These are phyloP conservation scores for Wallacemonas sp. DNA, from an alignment of 208 protist species.

Conservation along the genomic window DNA sequence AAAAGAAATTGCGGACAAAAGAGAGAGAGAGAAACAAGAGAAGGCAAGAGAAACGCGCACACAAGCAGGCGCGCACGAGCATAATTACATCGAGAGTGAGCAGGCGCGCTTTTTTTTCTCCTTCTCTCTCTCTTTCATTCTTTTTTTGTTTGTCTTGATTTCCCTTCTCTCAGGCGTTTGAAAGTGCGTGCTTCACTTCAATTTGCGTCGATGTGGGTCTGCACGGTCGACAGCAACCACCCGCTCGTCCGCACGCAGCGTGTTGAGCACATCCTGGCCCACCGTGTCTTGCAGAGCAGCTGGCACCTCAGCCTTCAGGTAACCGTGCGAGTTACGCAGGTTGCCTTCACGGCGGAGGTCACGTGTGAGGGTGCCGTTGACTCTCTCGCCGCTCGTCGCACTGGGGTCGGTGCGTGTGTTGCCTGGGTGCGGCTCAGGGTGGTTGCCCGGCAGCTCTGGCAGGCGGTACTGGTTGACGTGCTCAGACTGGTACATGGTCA, in stretches of 20 bases:
- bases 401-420: constrained; percentile 34
- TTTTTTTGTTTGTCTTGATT: constrained; percentile 7
- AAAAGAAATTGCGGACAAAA: neutral
- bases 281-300: neutral
- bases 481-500: constrained; percentile 71
- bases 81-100: too few relatives aligned
- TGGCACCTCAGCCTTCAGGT: constrained; percentile 36
- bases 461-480: constrained; percentile 63
- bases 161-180: too few relatives aligned
- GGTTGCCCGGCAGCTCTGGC: constrained; percentile 68
- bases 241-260: constrained; percentile 55
- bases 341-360: constrained; percentile 19
- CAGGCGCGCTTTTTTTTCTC: too few relatives aligned
- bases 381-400: constrained; percentile 51
- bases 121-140: too few relatives aligned
- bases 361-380: constrained; percentile 49
- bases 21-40: neutral
- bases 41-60: constrained; percentile 7
- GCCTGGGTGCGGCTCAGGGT: constrained; percentile 10
- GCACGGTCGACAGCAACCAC: constrained; percentile 55
- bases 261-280: constrained; percentile 14
- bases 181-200: too few relatives aligned
- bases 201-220: constrained; percentile 78
- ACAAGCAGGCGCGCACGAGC: too few relatives aligned
- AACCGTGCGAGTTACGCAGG: constrained; percentile 78